Evolutionary conservation across 768 basidiomycete species (phyloP).

Genomic region (Suillus decipiens): DNA sequence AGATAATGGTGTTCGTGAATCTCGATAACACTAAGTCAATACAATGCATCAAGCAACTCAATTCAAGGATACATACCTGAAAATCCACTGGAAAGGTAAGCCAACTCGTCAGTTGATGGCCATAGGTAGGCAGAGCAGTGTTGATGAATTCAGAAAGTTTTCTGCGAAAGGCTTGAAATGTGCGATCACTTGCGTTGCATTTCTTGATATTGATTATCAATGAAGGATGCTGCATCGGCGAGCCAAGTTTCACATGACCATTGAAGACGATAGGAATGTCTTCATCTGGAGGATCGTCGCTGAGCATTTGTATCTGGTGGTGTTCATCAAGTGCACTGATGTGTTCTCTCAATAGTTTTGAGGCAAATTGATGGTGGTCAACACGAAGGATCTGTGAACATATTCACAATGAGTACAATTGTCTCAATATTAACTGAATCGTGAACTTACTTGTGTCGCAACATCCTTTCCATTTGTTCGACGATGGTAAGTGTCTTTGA

Average conservation of each 20-base stretch:
- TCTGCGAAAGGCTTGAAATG: neutral
- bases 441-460: conserved; percentile 28
- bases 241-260: conserved; percentile 1
- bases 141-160: conserved; percentile 11
- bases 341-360: conserved; percentile 8
- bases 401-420: no score
- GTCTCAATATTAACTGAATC: neutral
- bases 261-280: neutral
- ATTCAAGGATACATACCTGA: neutral
- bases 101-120: conserved; percentile 7
- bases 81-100: neutral
- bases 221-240: neutral
- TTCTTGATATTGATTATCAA: neutral
- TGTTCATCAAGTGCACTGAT: conserved; percentile 3
- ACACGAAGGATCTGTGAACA: neutral
- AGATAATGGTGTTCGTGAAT: conserved; percentile 27
- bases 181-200: neutral
- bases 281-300: neutral
- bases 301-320: conserved; percentile 23
- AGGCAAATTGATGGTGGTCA: conserved; percentile 14
- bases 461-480: conserved; percentile 38
- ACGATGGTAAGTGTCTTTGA: conserved; percentile 29
- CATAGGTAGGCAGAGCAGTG: neutral
- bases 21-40: conserved; percentile 12
- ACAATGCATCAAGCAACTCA: neutral